These are phyloP conservation scores for Acrasis kona DNA, from an alignment of 78 protist genomes.

Conservation along the genomic window DNA sequence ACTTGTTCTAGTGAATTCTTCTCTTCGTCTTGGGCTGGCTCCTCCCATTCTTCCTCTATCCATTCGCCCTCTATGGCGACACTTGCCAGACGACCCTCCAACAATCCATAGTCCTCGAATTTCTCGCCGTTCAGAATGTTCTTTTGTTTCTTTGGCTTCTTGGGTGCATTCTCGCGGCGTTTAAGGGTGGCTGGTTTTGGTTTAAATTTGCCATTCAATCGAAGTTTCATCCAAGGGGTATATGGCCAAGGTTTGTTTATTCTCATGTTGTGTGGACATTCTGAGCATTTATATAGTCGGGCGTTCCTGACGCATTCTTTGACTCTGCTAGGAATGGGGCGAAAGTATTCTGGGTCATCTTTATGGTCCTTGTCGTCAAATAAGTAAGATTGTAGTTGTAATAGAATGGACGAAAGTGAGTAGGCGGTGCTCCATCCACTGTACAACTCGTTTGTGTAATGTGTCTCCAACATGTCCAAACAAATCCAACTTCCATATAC, in stretches of 20 bases:
- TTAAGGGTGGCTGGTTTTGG: neutral
- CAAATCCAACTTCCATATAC: slow-evolving; percentile 19
- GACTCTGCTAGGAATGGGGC: neutral
- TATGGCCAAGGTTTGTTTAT: neutral
- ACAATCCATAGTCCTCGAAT: too few relatives aligned
- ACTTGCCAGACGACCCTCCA: too few relatives aligned
- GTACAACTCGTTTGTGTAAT: neutral
- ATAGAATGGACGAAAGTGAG: neutral
- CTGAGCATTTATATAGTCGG: neutral
- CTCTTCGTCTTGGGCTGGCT: neutral
- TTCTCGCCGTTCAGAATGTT: neutral
- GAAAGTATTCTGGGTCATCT: neutral
- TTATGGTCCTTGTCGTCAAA: neutral
- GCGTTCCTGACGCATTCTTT: neutral
- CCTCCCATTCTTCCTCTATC: too few relatives aligned
- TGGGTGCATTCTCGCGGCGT: too few relatives aligned
- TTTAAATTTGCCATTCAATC: neutral
- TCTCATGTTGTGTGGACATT: neutral
- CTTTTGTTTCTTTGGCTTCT: neutral
- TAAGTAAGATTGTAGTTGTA: slow-evolving; percentile 17
- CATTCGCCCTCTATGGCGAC: too few relatives aligned
- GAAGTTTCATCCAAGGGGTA: neutral
- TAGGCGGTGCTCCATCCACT: slow-evolving; percentile 24
- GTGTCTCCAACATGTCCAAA: slow-evolving; percentile 15
- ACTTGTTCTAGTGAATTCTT: neutral